Evolutionary conservation across 2,329 filamentous ascomycete species (phyloP).

Genomic region (Bipolaris bicolor): DNA sequence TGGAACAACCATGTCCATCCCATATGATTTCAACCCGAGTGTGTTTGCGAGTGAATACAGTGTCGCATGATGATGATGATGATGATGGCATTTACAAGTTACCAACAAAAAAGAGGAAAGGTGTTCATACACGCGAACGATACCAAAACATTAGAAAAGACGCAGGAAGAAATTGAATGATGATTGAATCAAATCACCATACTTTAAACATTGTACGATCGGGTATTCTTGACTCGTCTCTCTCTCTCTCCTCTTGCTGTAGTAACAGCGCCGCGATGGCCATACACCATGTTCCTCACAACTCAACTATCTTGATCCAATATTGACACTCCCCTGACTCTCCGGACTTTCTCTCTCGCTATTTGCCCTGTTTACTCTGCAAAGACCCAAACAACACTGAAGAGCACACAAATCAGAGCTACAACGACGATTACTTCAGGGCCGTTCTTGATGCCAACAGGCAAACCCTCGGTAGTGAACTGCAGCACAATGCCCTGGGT

Average conservation of each 20-base stretch:
- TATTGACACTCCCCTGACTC: background rate
- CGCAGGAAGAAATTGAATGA: background rate
- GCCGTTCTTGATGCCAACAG: conserved; percentile 39
- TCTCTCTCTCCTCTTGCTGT: background rate
- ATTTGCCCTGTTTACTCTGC: conserved; percentile 10
- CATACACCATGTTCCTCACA: background rate
- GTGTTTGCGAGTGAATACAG: too few species aligned
- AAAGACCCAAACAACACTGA: conserved; percentile 37
- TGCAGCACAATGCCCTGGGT: conserved; percentile 51
- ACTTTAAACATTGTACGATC: background rate
- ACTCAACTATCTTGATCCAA: background rate
- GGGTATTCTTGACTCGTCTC: conserved; percentile 3
- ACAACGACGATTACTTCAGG: conserved; percentile 29
- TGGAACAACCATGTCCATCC: too few species aligned
- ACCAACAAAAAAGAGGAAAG: too few species aligned
- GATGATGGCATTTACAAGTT: too few species aligned
- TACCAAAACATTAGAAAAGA: background rate
- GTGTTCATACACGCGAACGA: too few species aligned
- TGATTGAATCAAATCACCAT: background rate
- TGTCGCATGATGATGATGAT: too few species aligned
- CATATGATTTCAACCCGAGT: too few species aligned
- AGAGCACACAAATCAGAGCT: conserved; percentile 18
- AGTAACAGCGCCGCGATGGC: background rate
- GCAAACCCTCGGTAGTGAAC: conserved; percentile 38
- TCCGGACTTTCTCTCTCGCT: background rate